phyloP scores from a whole-genome alignment of 306 rosid genomes.

The Vigna unguiculata region DNA sequence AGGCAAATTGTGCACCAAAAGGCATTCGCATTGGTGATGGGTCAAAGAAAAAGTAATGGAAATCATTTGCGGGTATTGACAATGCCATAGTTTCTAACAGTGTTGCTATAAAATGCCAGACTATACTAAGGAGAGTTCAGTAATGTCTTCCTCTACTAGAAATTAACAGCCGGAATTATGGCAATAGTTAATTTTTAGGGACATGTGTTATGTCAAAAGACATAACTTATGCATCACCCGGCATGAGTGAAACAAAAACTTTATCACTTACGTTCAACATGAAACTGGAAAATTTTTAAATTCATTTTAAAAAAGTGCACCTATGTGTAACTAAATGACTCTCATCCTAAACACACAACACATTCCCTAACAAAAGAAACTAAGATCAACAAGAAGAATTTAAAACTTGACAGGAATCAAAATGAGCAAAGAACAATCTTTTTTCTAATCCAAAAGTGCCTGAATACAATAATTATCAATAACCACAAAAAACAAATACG shows the following conservation, averaged over 20 bases:
- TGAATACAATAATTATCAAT: not conserved
- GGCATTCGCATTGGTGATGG: not conserved
- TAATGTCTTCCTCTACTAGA: not conserved
- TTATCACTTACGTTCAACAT: too few relatives aligned
- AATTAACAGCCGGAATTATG: slow-evolving; percentile 12
- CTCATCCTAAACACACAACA: slow-evolving; percentile 21
- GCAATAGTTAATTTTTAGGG: not conserved
- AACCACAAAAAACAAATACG: slow-evolving; percentile 10
- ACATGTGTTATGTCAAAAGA: slow-evolving; percentile 2
- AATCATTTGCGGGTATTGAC: not conserved
- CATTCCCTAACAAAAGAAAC: not conserved
- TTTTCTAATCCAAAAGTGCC: not conserved
- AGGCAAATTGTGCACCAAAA: slow-evolving; percentile 17
- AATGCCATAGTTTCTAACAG: slow-evolving; percentile 17
- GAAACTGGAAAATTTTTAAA: slow-evolving; percentile 8
- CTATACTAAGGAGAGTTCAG: not conserved
- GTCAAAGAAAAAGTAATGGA: not conserved
- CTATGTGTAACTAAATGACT: not conserved
- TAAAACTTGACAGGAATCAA: not conserved
- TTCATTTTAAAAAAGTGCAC: not conserved
- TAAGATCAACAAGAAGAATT: not conserved
- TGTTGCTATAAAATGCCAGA: slow-evolving; percentile 6
- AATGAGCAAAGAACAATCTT: not conserved
- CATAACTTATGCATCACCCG: not conserved
- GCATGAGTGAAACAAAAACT: not conserved